phyloP scores from a whole-genome alignment of 2,329 filamentous ascomycete species.

The Grosmannia penicillata region DNA sequence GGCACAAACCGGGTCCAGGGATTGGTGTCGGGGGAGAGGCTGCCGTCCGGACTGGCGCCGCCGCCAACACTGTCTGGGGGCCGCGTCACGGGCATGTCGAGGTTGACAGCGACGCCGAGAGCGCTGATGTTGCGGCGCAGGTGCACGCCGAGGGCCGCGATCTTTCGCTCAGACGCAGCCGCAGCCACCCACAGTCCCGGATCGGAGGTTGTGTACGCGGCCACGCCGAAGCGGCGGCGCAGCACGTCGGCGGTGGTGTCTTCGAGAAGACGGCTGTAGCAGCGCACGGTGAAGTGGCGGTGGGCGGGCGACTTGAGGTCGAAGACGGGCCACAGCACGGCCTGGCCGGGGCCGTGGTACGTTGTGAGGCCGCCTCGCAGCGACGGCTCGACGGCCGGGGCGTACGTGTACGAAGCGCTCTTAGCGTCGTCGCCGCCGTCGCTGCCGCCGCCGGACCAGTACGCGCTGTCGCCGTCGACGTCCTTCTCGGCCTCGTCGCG shows the following conservation, averaged over 20 bases:
- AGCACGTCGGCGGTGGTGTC: conserved; percentile 57
- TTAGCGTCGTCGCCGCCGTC: conserved; percentile 15
- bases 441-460: conserved; percentile 2
- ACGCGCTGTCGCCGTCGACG: neutral
- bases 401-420: conserved; percentile 15
- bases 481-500: neutral
- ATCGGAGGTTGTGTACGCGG: conserved; percentile 51
- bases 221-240: conserved; percentile 37
- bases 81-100: conserved; percentile 39
- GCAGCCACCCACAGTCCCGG: conserved; percentile 66
- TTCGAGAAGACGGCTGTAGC: conserved; percentile 69
- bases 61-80: conserved; percentile 12
- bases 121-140: conserved; percentile 69
- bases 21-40: conserved; percentile 25
- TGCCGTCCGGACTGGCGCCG: too few species aligned
- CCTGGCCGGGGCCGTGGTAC: conserved; percentile 87
- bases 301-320: conserved; percentile 50
- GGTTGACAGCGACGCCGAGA: conserved; percentile 71
- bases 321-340: conserved; percentile 85
- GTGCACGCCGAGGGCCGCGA: conserved; percentile 87
- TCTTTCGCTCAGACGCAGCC: conserved; percentile 43
- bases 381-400: conserved; percentile 52
- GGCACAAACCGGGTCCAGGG: conserved; percentile 65
- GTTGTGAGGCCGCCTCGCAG: conserved; percentile 83
- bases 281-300: conserved; percentile 48